These are phyloP conservation scores for Cyberlindnera saturnus DNA, from an alignment of 805 yeast genomes.

Conservation along the genomic window DNA sequence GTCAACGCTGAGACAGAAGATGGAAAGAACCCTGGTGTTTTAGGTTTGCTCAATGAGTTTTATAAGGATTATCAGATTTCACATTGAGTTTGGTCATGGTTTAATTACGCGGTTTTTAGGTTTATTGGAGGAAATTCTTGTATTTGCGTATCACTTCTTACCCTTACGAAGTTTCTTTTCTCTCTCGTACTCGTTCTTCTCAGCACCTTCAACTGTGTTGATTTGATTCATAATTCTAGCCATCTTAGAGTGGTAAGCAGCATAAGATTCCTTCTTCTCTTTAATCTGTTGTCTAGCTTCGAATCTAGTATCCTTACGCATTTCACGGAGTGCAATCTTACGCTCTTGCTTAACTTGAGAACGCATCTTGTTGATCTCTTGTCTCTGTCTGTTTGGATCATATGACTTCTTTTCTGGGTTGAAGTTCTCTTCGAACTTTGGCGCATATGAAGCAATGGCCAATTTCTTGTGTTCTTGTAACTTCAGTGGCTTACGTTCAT, in stretches of 20 bases:
- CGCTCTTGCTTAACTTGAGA: slow-evolving; percentile 87
- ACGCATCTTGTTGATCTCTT: slow-evolving; percentile 76
- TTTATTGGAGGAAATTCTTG: neutral
- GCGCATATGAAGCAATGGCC: slow-evolving; percentile 79
- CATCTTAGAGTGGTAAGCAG: slow-evolving; percentile 85
- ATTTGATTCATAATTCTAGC: slow-evolving; percentile 79
- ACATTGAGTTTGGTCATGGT: slow-evolving; percentile 2
- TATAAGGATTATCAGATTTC: slow-evolving; percentile 40
- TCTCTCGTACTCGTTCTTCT: slow-evolving; percentile 84
- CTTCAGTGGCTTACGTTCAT: slow-evolving; percentile 61
- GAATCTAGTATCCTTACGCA: slow-evolving; percentile 83
- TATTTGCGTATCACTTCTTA: slow-evolving; percentile 24
- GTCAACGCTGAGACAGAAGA: slow-evolving; percentile 26
- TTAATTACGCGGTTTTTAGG: neutral
- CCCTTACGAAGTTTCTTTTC: slow-evolving; percentile 65
- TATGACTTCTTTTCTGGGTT: slow-evolving; percentile 92
- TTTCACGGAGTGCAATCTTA: slow-evolving; percentile 80
- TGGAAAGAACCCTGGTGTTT: slow-evolving; percentile 46
- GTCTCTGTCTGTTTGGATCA: slow-evolving; percentile 75
- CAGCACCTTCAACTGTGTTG: slow-evolving; percentile 92
- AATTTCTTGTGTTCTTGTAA: slow-evolving; percentile 81
- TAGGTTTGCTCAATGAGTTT: slow-evolving; percentile 76
- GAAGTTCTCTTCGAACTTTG: slow-evolving; percentile 92
- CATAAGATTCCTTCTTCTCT: slow-evolving; percentile 68
- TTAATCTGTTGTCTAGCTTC: slow-evolving; percentile 79